These are phyloP conservation scores for Vitis hybrid DNA, from an alignment of 177 flowering plant species.

Conservation along the genomic window DNA sequence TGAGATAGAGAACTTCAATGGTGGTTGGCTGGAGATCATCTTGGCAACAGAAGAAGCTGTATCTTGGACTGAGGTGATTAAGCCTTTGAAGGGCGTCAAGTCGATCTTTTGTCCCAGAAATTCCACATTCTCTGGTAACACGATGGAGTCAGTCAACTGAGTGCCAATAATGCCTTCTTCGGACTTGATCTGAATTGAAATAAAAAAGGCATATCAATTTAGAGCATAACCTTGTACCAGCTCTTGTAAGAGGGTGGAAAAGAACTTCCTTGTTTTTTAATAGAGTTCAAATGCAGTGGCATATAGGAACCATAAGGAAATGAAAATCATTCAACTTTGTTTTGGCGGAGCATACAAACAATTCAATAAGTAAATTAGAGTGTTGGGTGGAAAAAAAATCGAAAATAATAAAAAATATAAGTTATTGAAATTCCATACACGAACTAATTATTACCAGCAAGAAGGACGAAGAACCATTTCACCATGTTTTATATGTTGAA, in stretches of 20 bases:
- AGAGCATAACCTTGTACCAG: no score
- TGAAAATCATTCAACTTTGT: no score
- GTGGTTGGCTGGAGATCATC: conserved; percentile 75
- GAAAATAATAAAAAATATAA: no score
- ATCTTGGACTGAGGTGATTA: conserved; percentile 65
- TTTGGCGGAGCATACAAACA: no score
- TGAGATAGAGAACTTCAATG: conserved; percentile 68
- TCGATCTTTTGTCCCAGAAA: conserved; percentile 79
- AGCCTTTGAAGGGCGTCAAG: conserved; percentile 57
- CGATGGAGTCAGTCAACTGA: conserved; percentile 82
- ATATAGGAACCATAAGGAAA: no score
- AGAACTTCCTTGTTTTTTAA: neutral
- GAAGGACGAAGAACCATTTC: no score
- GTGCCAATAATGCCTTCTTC: conserved; percentile 89
- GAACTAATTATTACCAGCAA: no score
- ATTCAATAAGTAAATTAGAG: no score
- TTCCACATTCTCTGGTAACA: conserved; percentile 73
- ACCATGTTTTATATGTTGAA: no score
- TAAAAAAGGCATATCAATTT: neutral
- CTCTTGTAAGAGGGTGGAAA: neutral
- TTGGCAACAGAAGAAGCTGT: conserved; percentile 81
- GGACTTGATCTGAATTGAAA: conserved; percentile 63
- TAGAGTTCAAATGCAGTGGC: no score
- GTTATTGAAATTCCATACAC: no score
- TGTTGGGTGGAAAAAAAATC: no score